Conservation (phyloP, 1,284 basidiomycete genomes). For the Ceratobasidium theobromae region DNA sequence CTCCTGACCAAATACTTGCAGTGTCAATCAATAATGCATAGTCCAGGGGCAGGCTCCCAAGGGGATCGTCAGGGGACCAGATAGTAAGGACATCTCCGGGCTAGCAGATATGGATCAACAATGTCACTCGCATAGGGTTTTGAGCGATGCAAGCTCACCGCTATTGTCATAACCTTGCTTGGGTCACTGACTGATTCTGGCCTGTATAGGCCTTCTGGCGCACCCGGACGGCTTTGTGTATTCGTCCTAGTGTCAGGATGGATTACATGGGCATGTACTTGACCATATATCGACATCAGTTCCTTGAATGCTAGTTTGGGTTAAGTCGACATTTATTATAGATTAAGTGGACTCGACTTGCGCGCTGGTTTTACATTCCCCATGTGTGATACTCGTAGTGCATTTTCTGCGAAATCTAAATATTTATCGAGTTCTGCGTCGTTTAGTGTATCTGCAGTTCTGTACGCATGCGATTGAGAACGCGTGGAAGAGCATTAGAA, state of each 20-base stretch:
- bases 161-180: background rate
- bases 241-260: constrained; percentile 52
- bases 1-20: constrained; percentile 55
- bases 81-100: constrained; percentile 50
- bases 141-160: background rate
- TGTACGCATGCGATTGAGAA: constrained; percentile 40
- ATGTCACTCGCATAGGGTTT: background rate
- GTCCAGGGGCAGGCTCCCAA: constrained; percentile 57
- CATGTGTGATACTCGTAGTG: constrained; percentile 43
- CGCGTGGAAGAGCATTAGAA: background rate
- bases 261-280: background rate
- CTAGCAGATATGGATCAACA: background rate
- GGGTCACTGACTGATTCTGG: background rate
- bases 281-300: constrained; percentile 5
- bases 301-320: constrained; percentile 1
- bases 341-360: background rate
- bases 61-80: constrained; percentile 58
- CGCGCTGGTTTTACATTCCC: background rate
- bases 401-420: constrained; percentile 62
- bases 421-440: constrained; percentile 63
- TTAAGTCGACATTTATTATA: background rate
- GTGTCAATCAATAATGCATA: constrained; percentile 53
- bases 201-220: background rate
- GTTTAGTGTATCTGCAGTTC: constrained; percentile 58
- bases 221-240: background rate